Evolutionary conservation across 2,329 filamentous ascomycete genomes (phyloP).

Genomic region (Epichloe typhina): DNA sequence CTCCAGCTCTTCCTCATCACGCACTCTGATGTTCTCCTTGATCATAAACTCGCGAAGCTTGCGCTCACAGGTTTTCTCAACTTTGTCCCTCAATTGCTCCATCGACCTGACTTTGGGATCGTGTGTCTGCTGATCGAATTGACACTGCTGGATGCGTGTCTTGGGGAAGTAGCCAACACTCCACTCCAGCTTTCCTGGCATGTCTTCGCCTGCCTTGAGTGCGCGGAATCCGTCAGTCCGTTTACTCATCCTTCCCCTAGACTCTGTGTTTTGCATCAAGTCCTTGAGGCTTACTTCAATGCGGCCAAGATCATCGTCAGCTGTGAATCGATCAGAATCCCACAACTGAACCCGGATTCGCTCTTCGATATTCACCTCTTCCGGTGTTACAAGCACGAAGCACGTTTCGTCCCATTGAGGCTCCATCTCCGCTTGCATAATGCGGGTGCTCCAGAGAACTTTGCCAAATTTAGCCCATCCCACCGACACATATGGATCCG

Average conservation of each 20-base stretch:
- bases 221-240: slow-evolving; percentile 53
- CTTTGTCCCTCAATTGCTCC: slow-evolving; percentile 45
- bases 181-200: slow-evolving; percentile 59
- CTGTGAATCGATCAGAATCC: slow-evolving; percentile 61
- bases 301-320: slow-evolving; percentile 61
- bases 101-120: slow-evolving; percentile 43
- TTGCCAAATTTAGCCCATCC: slow-evolving; percentile 67
- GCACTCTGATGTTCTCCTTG: slow-evolving; percentile 29
- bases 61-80: slow-evolving; percentile 37
- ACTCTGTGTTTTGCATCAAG: slow-evolving; percentile 45
- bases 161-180: slow-evolving; percentile 61
- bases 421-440: slow-evolving; percentile 51
- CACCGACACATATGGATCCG: slow-evolving; percentile 59
- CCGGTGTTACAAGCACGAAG: slow-evolving; percentile 54
- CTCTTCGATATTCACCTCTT: slow-evolving; percentile 61
- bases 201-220: slow-evolving; percentile 49
- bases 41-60: slow-evolving; percentile 52
- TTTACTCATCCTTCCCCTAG: slow-evolving; percentile 48
- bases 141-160: slow-evolving; percentile 45
- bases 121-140: slow-evolving; percentile 47
- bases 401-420: slow-evolving; percentile 60
- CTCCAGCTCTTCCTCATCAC: slow-evolving; percentile 48
- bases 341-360: slow-evolving; percentile 57
- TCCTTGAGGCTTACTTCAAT: slow-evolving; percentile 56
- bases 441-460: slow-evolving; percentile 47